Percentiles rank a stretch among this genome's conserved stretches.
phyloP scores from a whole-genome alignment of 164 flowering plant species.

The Nymphaea thermarum region DNA sequence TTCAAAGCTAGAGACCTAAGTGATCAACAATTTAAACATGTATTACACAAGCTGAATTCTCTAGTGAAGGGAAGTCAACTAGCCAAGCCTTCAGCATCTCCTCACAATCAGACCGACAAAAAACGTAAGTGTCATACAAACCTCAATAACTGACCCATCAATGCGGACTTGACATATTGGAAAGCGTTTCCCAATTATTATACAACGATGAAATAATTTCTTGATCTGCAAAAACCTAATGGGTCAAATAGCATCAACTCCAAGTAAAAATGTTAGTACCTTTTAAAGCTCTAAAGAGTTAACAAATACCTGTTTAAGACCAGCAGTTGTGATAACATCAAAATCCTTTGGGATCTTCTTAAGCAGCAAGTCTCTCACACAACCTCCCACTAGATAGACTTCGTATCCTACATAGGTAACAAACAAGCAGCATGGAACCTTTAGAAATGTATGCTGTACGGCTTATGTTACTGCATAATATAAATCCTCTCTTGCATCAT shows the following conservation, averaged over 20 bases:
- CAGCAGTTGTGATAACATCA: constrained; percentile 84
- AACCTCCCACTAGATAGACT: constrained; percentile 91
- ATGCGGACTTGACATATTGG: constrained; percentile 66
- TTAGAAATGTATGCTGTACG: neutral
- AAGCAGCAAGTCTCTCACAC: constrained; percentile 81
- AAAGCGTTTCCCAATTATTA: constrained; percentile 59
- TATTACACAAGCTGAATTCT: neutral
- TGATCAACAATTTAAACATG: neutral
- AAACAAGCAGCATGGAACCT: neutral
- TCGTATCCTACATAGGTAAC: constrained; percentile 40
- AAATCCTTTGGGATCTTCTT: constrained; percentile 76
- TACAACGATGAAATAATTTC: constrained; percentile 25
- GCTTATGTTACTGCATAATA: neutral
- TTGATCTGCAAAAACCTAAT: constrained; percentile 30
- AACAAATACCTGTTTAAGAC: constrained; percentile 44
- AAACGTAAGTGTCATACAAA: constrained; percentile 16
- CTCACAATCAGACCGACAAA: neutral
- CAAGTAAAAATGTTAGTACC: neutral
- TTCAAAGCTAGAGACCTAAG: constrained; percentile 78
- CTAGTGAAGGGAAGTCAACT: neutral
- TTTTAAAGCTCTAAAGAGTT: neutral
- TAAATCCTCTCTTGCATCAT: neutral
- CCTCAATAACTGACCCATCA: constrained; percentile 51
- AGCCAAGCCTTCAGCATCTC: neutral
- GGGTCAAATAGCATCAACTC: neutral